Percentiles rank a stretch among this genome's conserved stretches.
These are phyloP conservation scores for Berberis thunbergii DNA, from an alignment of 164 flowering plant genomes.

Conservation along the genomic window DNA sequence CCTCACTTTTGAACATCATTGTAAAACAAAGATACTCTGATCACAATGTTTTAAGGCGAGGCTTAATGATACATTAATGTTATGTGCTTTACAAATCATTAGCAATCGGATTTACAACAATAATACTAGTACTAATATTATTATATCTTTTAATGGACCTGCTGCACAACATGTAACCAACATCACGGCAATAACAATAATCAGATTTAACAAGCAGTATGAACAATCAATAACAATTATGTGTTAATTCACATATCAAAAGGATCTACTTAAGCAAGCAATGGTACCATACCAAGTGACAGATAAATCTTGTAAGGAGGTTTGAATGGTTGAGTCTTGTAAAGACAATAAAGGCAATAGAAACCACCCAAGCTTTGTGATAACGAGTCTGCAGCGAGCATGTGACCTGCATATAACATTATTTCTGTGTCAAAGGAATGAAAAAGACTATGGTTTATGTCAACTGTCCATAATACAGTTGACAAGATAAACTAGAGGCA, in stretches of 20 bases:
- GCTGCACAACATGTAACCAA: too few relatives aligned
- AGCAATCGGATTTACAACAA: too few relatives aligned
- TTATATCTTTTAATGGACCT: too few relatives aligned
- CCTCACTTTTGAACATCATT: too few relatives aligned
- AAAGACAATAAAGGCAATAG: slow-evolving; percentile 81
- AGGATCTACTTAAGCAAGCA: neutral
- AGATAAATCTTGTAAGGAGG: slow-evolving; percentile 70
- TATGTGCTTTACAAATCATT: too few relatives aligned
- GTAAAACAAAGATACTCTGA: too few relatives aligned
- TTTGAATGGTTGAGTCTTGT: slow-evolving; percentile 85
- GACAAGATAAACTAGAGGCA: too few relatives aligned
- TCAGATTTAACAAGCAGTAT: neutral
- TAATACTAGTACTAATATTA: too few relatives aligned
- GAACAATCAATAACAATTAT: neutral
- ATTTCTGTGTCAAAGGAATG: neutral
- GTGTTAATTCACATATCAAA: neutral
- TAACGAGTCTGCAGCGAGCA: slow-evolving; percentile 39
- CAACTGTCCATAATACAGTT: too few relatives aligned
- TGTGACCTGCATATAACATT: slow-evolving; percentile 43
- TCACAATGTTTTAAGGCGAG: too few relatives aligned
- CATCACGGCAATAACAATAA: neutral
- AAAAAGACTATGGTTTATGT: neutral
- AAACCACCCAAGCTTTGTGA: slow-evolving; percentile 76
- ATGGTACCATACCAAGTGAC: slow-evolving; percentile 48
- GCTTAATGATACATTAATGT: too few relatives aligned